phyloP scores from a whole-genome alignment of 768 basidiomycete species.

The Pleurotus citrinopileatus region DNA sequence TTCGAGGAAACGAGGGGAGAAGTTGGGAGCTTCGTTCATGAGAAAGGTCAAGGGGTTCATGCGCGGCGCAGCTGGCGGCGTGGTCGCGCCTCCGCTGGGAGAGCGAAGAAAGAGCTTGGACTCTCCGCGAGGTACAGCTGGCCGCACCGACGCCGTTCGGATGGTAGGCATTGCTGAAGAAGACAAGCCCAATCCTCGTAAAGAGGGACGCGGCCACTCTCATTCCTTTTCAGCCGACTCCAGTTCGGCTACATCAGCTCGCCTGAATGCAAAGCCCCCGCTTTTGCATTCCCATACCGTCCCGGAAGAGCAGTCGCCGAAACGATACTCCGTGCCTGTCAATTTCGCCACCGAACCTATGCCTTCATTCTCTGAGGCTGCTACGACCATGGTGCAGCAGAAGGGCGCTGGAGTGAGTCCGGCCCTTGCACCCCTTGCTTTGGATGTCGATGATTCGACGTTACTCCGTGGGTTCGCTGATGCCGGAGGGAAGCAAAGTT shows the following conservation, averaged over 20 bases:
- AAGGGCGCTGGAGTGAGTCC: background rate
- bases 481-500: background rate
- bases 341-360: background rate
- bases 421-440: background rate
- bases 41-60: slow-evolving; percentile 29
- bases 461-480: background rate
- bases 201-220: background rate
- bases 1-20: slow-evolving; percentile 1
- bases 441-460: background rate
- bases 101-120: background rate
- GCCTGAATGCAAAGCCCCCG: background rate
- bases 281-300: background rate
- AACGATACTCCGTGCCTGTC: background rate
- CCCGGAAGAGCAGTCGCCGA: background rate
- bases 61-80: background rate
- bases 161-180: too few species aligned
- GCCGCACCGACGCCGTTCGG: too few species aligned
- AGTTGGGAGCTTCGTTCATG: slow-evolving; percentile 30
- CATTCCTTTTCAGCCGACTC: background rate
- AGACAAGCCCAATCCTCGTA: background rate
- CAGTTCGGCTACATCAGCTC: background rate
- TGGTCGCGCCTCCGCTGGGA: background rate
- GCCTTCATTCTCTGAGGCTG: slow-evolving; percentile 4
- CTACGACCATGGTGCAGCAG: background rate
- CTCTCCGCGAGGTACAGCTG: background rate